phyloP scores from a whole-genome alignment of 2,329 filamentous ascomycete genomes.

The Rhynchosporium graminicola region DNA sequence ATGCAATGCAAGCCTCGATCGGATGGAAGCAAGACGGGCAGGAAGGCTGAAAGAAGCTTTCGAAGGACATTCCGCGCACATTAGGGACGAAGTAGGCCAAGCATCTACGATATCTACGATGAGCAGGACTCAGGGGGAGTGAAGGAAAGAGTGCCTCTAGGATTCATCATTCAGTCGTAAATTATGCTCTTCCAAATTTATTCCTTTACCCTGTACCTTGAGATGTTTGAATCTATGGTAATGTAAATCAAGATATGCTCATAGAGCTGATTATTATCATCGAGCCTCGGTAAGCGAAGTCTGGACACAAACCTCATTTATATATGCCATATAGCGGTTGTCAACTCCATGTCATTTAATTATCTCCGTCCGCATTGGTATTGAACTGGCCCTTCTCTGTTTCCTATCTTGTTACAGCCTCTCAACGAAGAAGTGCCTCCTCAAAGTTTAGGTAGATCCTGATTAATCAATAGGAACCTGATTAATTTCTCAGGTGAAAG shows the following conservation, averaged over 20 bases:
- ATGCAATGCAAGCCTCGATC: not conserved
- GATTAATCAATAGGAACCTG: no score
- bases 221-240: not conserved
- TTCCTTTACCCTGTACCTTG: not conserved
- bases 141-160: not conserved
- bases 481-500: not conserved
- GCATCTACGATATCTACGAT: not conserved
- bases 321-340: no score
- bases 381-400: no score
- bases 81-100: not conserved
- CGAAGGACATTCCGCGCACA: not conserved
- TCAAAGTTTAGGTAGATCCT: no score
- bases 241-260: not conserved
- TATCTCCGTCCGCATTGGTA: no score
- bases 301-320: no score
- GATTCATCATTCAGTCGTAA: no score
- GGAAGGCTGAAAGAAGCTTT: constrained; percentile 5
- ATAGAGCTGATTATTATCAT: no score
- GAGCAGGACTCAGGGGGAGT: not conserved
- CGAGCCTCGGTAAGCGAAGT: no score
- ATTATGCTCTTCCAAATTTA: not conserved
- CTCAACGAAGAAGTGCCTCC: no score
- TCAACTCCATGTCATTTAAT: no score
- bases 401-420: no score
- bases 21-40: not conserved